Conservation (phyloP, 2,329 filamentous ascomycete genomes). For the Trichoderma atroviride region DNA sequence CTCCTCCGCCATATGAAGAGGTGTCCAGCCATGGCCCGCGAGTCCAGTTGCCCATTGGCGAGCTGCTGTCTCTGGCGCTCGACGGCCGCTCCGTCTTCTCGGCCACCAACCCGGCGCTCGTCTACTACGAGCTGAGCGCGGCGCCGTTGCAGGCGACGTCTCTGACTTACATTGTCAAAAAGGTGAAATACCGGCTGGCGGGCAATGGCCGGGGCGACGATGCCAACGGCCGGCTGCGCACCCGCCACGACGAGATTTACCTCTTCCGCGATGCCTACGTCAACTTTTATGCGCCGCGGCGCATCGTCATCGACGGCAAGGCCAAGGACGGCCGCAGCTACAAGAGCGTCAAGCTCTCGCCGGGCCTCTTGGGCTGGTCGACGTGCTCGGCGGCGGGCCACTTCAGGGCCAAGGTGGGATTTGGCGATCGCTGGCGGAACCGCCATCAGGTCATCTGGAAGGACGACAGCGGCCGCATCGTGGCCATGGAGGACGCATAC, state of each 20-base stretch:
- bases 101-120: constrained; percentile 18
- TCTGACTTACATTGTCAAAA: constrained; percentile 19
- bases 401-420: constrained; percentile 12
- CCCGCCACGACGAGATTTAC: constrained; percentile 19
- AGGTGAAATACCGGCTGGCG: constrained; percentile 20
- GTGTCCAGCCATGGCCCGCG: constrained; percentile 16
- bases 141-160: constrained; percentile 16
- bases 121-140: constrained; percentile 21
- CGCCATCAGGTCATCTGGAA: constrained; percentile 23
- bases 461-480: constrained; percentile 19
- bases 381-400: constrained; percentile 13
- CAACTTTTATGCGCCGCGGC: constrained; percentile 19
- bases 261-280: constrained; percentile 23
- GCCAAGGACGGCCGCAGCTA: constrained; percentile 19
- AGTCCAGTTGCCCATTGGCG: constrained; percentile 22
- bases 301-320: constrained; percentile 21
- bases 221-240: constrained; percentile 1
- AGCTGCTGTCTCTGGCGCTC: constrained; percentile 6
- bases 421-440: constrained; percentile 17
- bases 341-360: constrained; percentile 17
- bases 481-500: constrained; percentile 18
- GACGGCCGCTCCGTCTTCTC: constrained; percentile 17
- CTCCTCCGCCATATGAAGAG: constrained; percentile 21
- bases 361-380: constrained; percentile 17
- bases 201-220: not conserved